A percentile compares a stretch with the other conserved stretches of the same genome.
Conservation (phyloP, 257 asterid species). For the Solanum chiquidenum region DNA sequence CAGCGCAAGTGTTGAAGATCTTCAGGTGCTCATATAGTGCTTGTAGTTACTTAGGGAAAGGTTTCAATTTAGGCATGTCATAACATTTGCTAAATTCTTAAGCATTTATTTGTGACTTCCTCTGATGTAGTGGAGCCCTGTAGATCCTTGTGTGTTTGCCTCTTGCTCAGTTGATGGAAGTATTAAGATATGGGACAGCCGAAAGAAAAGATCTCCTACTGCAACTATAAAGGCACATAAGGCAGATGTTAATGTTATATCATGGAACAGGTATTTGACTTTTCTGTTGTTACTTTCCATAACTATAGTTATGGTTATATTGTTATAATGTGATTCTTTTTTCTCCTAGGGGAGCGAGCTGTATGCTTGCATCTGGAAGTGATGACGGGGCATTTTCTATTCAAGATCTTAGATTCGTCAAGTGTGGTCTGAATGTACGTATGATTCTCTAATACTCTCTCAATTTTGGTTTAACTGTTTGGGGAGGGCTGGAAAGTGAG, state of each 20-base stretch:
- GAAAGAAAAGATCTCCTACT: slow-evolving; percentile 72
- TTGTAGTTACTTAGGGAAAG: too few species aligned
- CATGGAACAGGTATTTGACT: slow-evolving; percentile 80
- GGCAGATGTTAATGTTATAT: slow-evolving; percentile 85
- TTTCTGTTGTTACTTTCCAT: not conserved
- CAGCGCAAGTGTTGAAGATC: slow-evolving; percentile 75
- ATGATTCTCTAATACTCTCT: not conserved
- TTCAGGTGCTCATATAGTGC: slow-evolving; percentile 36
- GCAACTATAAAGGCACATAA: slow-evolving; percentile 64
- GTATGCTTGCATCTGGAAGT: slow-evolving; percentile 86
- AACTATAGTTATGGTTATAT: not conserved
- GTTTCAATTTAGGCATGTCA: not conserved
- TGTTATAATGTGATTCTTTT: not conserved
- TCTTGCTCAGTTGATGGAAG: slow-evolving; percentile 87
- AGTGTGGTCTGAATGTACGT: slow-evolving; percentile 22
- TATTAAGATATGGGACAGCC: slow-evolving; percentile 80
- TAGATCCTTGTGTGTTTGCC: slow-evolving; percentile 69
- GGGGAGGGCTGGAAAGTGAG: not conserved
- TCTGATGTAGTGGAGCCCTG: slow-evolving; percentile 83
- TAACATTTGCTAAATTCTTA: not conserved
- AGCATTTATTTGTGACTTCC: not conserved
- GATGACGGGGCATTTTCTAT: slow-evolving; percentile 87
- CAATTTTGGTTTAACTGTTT: not conserved
- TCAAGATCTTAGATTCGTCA: slow-evolving; percentile 71
- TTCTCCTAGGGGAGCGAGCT: slow-evolving; percentile 13